Conservation (phyloP, 768 basidiomycete species). For the Cubamyces lactineus region DNA sequence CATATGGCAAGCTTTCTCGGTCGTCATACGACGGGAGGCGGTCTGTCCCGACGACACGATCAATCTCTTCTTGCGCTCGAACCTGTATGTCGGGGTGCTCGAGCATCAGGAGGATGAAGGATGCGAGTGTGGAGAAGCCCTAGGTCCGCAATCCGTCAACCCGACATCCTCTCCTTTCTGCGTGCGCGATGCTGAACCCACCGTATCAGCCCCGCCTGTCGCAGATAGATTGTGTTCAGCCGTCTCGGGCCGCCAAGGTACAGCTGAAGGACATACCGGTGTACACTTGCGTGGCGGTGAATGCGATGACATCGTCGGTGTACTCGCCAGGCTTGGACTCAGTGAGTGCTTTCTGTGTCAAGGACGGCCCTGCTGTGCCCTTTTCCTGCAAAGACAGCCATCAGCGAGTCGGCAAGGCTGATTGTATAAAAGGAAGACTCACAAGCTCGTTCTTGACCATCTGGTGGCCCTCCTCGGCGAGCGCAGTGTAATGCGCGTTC, state of each 20-base stretch:
- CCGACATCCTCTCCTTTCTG: too few species aligned
- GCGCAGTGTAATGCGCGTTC: slow-evolving; percentile 15
- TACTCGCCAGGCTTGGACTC: slow-evolving; percentile 4
- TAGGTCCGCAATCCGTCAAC: slow-evolving; percentile 7
- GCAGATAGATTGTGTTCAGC: too few species aligned
- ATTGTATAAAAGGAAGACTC: background rate
- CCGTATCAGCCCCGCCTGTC: slow-evolving; percentile 12
- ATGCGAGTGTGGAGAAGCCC: slow-evolving; percentile 16
- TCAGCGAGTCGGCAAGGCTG: background rate
- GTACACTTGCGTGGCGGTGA: slow-evolving; percentile 14
- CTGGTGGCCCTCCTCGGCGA: slow-evolving; percentile 13
- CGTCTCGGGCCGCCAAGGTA: too few species aligned
- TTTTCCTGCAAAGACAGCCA: background rate
- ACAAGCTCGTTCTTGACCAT: slow-evolving; percentile 17
- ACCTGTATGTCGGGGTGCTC: slow-evolving; percentile 30
- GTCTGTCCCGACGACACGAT: slow-evolving; percentile 29
- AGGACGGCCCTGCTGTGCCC: slow-evolving; percentile 1
- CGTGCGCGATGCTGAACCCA: background rate
- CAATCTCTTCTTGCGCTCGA: slow-evolving; percentile 35
- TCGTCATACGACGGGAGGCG: slow-evolving; percentile 31
- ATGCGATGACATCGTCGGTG: slow-evolving; percentile 14
- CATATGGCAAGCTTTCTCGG: slow-evolving; percentile 31
- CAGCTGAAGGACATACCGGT: slow-evolving; percentile 3
- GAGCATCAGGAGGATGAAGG: slow-evolving; percentile 32
- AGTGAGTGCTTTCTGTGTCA: slow-evolving; percentile 3